Evolutionary conservation across 345 rosid species (phyloP).

Genomic region (Moricandia arvensis): DNA sequence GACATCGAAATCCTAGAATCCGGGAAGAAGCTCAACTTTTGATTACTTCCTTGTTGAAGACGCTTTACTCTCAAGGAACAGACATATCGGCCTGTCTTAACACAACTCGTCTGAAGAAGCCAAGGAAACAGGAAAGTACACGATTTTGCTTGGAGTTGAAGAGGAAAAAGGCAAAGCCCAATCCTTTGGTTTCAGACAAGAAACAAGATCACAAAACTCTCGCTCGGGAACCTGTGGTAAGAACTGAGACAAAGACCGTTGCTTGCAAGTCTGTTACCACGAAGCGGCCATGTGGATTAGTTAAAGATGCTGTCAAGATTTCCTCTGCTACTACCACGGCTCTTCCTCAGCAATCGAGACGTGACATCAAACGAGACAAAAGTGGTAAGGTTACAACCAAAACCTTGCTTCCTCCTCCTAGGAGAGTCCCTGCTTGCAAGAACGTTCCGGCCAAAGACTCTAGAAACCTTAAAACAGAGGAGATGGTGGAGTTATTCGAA

Average conservation of each 20-base stretch:
- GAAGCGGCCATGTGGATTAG: background rate
- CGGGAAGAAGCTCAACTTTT: conserved; percentile 10
- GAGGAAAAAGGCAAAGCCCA: background rate
- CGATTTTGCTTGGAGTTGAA: background rate
- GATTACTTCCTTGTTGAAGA: conserved; percentile 19
- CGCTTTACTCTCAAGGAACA: conserved; percentile 1
- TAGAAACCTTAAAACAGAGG: background rate
- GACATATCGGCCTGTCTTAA: background rate
- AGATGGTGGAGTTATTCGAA: background rate
- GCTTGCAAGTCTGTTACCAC: background rate
- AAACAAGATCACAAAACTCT: background rate
- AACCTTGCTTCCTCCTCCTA: background rate
- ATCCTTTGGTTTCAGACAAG: background rate
- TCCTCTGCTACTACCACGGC: background rate
- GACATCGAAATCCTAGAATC: conserved; percentile 12
- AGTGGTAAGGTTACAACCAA: background rate
- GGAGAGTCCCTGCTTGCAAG: background rate
- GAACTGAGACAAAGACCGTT: background rate
- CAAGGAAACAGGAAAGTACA: background rate
- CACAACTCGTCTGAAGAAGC: background rate
- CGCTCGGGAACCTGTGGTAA: background rate
- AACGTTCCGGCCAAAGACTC: no score
- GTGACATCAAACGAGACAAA: background rate
- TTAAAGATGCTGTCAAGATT: no score
- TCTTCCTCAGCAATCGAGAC: background rate